Base-by-base conservation (phyloP, 2,329 filamentous ascomycete species). In the Aspergillus oerlinghausenensis region DNA sequence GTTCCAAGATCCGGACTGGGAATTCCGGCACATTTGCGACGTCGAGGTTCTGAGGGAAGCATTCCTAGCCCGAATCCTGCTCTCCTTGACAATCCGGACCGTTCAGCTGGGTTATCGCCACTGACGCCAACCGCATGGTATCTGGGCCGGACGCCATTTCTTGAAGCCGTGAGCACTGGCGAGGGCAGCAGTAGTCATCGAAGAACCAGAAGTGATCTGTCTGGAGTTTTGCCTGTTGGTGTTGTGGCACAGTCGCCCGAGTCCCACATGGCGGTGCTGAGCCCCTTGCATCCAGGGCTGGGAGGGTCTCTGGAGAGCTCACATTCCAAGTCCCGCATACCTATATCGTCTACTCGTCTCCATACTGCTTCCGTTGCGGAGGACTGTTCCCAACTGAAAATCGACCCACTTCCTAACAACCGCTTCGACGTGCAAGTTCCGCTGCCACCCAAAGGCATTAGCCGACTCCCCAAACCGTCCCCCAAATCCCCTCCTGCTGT, bases 1-100 rank as follows among this genome's bases (percentile, higher is more conserved):
- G 68, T 79, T 26, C 72, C 78, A 21, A 75, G 80, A 50, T 76
- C 79, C 19, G 68, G 67, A 58, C 85, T 84, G 74, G 87, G 86
- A 52, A 88, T 88, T 61, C 77, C 82, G 58, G 71, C 73, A 35
- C 66, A 76, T 51, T 76, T 81, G 51, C 77, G 79, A 58, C 79
- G 87, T 60, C 82, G 87, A 71, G 87, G 86, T 23, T 90, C 88
- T 47, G 89, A 92, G 67, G 87, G 88, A n/a, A 85, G 81, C 68
- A 73, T 88, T 61, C 79, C 82, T 60, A 81, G 80, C 63, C 74
- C 81, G 57, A 77, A 74, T 57, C 71, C 77, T 10, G 73, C 75
- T 55, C 72, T 75, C 59, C 59, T 71, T 51, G 76, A 73, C 67
- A 75, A 65, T 60, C 70, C 59, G 57, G 71, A 68, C 43, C 66